A percentile compares a stretch with the other conserved stretches of the same genome.
phyloP scores from a whole-genome alignment of 2,329 filamentous ascomycete species.

The Plenodomus biglobosus region DNA sequence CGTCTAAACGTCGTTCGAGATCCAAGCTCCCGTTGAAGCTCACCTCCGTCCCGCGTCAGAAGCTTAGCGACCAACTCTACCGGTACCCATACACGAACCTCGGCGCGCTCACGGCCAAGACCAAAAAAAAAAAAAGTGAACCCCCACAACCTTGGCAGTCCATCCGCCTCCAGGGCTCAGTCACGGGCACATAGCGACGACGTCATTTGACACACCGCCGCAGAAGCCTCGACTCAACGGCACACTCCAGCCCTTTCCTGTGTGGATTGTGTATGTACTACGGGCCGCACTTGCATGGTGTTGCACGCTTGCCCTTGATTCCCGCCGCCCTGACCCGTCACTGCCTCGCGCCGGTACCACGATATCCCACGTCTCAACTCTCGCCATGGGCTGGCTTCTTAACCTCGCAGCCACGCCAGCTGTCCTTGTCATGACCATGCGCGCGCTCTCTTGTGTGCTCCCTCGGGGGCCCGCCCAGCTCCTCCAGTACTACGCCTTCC shows the following conservation, averaged over 20 bases:
- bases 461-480: slow-evolving; percentile 34
- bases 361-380: neutral
- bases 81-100: slow-evolving; percentile 21
- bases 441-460: slow-evolving; percentile 30
- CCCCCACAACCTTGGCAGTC: slow-evolving; percentile 8
- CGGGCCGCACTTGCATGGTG: neutral
- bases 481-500: slow-evolving; percentile 67
- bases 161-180: too few relatives aligned
- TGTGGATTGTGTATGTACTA: neutral
- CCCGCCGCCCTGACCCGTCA: neutral
- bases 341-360: neutral
- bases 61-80: slow-evolving; percentile 22
- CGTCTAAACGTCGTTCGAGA: neutral
- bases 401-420: slow-evolving; percentile 33
- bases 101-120: slow-evolving; percentile 17
- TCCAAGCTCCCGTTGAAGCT: slow-evolving; percentile 2
- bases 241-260: neutral
- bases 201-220: neutral
- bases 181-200: slow-evolving; percentile 3
- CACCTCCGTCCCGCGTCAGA: slow-evolving; percentile 3
- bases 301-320: neutral
- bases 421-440: slow-evolving; percentile 33
- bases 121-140: slow-evolving; percentile 24
- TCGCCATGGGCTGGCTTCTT: slow-evolving; percentile 36
- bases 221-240: neutral